A percentile compares a stretch with the other conserved stretches of the same genome.
These are phyloP conservation scores for Penicillium paneum DNA, from an alignment of 2,329 filamentous ascomycete species.

Conservation along the genomic window DNA sequence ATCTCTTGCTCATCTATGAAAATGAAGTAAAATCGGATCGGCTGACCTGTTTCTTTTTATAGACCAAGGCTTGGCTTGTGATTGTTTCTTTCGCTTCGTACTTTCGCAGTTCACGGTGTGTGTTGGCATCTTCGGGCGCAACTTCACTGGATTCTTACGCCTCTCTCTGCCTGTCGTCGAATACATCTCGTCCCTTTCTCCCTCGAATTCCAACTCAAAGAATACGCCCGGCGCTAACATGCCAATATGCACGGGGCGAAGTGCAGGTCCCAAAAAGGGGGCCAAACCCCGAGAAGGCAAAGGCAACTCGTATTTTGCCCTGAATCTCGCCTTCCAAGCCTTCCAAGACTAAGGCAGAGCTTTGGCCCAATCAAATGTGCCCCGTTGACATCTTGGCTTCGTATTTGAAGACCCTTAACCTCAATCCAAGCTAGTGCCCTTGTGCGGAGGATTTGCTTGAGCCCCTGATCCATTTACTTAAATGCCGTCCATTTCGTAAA, in stretches of 20 bases:
- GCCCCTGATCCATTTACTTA: not conserved
- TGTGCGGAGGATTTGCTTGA: not conserved
- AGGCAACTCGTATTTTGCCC: not conserved
- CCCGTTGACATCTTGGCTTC: not conserved
- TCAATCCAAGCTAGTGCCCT: not conserved
- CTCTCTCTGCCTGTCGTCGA: not conserved
- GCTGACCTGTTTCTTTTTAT: not conserved
- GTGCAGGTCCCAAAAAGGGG: not conserved
- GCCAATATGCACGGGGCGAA: not conserved
- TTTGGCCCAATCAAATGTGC: not conserved
- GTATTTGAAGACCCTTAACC: not conserved
- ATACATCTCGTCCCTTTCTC: not conserved
- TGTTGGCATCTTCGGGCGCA: constrained; percentile 9
- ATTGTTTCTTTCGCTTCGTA: not conserved
- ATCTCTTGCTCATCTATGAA: not conserved
- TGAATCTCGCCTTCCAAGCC: not conserved
- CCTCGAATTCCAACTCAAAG: not conserved
- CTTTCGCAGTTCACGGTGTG: constrained; percentile 1
- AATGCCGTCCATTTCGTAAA: not conserved
- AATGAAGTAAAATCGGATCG: not conserved
- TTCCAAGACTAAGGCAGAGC: not conserved
- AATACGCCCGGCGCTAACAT: not conserved
- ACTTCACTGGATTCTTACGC: not conserved
- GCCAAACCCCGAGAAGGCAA: not conserved
- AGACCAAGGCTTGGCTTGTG: not conserved